phyloP scores from a whole-genome alignment of 371 early-diverging fungal species.

The Zychaea mexicana region DNA sequence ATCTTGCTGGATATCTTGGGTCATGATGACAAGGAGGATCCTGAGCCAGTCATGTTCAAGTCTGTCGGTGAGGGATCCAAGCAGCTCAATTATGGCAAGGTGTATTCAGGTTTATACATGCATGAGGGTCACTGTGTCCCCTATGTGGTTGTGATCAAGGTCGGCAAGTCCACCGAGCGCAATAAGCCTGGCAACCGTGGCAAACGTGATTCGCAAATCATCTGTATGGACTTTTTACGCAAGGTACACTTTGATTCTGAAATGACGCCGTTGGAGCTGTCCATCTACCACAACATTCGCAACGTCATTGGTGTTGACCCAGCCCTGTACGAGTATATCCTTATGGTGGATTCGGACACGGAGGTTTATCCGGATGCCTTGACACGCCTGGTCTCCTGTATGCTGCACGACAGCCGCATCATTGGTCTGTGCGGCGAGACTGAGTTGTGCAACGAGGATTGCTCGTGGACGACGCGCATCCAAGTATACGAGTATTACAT shows the following conservation, averaged over 20 bases:
- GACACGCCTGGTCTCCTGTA: conserved; percentile 71
- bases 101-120: conserved; percentile 92
- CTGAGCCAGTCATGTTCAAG: conserved; percentile 76
- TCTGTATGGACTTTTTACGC: conserved; percentile 95
- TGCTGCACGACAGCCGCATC: conserved; percentile 76
- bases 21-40: conserved; percentile 42
- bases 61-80: conserved; percentile 87
- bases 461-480: conserved; percentile 88
- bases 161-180: conserved; percentile 81
- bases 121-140: conserved; percentile 72
- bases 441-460: conserved; percentile 75
- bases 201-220: conserved; percentile 98
- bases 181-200: conserved; percentile 97
- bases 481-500: conserved; percentile 98
- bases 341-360: conserved; percentile 98
- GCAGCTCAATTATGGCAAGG: conserved; percentile 89
- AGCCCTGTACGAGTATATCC: conserved; percentile 80
- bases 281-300: conserved; percentile 88
- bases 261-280: conserved; percentile 93
- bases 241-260: conserved; percentile 90
- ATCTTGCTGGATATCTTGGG: conserved; percentile 74
- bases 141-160: conserved; percentile 91
- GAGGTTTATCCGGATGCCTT: conserved; percentile 78
- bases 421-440: conserved; percentile 89
- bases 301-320: conserved; percentile 82